These are phyloP conservation scores for Simmondsia chinensis DNA, from an alignment of 148 eudicot genomes.

Conservation along the genomic window DNA sequence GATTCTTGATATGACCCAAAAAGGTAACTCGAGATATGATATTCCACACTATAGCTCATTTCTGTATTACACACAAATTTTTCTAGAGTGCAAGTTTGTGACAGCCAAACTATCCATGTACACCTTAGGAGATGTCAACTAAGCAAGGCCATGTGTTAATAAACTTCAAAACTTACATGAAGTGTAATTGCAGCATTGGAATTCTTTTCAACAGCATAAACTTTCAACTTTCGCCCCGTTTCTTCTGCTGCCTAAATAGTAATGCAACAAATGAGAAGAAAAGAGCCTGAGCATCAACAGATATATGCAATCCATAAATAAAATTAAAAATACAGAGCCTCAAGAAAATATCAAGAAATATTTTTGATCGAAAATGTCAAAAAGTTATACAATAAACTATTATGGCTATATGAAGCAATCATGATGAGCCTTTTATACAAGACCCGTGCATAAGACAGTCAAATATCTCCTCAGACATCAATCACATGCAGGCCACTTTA, in stretches of 20 bases:
- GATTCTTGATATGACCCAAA: too few relatives aligned
- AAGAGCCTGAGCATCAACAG: neutral
- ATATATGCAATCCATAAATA: too few relatives aligned
- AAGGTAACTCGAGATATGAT: too few relatives aligned
- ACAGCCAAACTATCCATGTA: neutral
- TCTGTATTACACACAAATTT: too few relatives aligned
- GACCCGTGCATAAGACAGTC: too few relatives aligned
- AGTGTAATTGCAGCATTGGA: constrained; percentile 95
- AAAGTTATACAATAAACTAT: neutral
- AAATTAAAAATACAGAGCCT: too few relatives aligned
- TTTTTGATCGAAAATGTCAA: neutral
- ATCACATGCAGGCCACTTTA: too few relatives aligned
- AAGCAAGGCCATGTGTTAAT: neutral
- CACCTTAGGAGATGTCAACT: neutral
- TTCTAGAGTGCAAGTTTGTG: neutral
- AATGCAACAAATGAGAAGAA: neutral
- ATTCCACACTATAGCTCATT: too few relatives aligned
- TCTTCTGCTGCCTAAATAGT: constrained; percentile 81
- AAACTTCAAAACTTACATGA: constrained; percentile 56
- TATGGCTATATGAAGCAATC: too few relatives aligned
- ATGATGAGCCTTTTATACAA: too few relatives aligned
- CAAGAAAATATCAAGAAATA: neutral
- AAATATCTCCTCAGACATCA: too few relatives aligned
- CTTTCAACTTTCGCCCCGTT: constrained; percentile 78
- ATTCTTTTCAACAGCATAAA: constrained; percentile 98